Evolutionary conservation across 2,329 filamentous ascomycete genomes (phyloP).

Genomic region (Xylaria sp.): DNA sequence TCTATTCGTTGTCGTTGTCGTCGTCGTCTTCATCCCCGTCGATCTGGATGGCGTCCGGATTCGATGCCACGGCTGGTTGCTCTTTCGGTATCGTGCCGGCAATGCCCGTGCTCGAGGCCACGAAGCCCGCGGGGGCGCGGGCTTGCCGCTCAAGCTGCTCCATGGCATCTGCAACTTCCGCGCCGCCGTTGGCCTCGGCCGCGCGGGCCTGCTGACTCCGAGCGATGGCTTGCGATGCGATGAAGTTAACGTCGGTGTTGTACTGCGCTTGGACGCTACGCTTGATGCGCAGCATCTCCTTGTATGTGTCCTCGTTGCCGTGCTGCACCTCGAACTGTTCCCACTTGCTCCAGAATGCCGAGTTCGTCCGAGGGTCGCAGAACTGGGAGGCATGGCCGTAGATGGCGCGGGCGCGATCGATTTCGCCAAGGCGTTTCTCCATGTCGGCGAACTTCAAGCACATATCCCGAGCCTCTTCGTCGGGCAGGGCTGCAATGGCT

Average conservation of each 20-base stretch:
- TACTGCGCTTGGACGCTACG: conserved; percentile 95
- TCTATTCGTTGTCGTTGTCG: not conserved
- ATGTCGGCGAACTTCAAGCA: conserved; percentile 98
- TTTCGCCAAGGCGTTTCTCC: conserved; percentile 86
- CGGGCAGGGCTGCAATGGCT: conserved; percentile 87
- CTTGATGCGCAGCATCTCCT: conserved; percentile 98
- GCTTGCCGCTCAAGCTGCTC: conserved; percentile 81
- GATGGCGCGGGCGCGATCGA: conserved; percentile 90
- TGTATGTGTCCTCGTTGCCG: conserved; percentile 98
- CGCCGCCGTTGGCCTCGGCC: conserved; percentile 39
- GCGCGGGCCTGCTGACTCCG: conserved; percentile 59
- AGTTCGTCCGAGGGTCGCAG: conserved; percentile 86
- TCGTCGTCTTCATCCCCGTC: conserved; percentile 61
- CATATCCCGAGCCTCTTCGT: conserved; percentile 92
- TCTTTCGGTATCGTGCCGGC: conserved; percentile 52
- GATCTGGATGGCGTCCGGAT: conserved; percentile 81
- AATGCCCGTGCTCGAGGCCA: conserved; percentile 73
- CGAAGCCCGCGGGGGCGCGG: conserved; percentile 84
- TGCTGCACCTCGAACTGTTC: conserved; percentile 96
- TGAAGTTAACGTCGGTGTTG: conserved; percentile 98
- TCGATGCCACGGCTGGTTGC: conserved; percentile 48
- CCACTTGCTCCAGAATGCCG: conserved; percentile 93
- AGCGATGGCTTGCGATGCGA: conserved; percentile 89
- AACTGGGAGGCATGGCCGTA: conserved; percentile 97
- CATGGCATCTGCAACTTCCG: conserved; percentile 72